Conservation (phyloP, 441 rosid genomes). For the Syzygium malaccense region DNA sequence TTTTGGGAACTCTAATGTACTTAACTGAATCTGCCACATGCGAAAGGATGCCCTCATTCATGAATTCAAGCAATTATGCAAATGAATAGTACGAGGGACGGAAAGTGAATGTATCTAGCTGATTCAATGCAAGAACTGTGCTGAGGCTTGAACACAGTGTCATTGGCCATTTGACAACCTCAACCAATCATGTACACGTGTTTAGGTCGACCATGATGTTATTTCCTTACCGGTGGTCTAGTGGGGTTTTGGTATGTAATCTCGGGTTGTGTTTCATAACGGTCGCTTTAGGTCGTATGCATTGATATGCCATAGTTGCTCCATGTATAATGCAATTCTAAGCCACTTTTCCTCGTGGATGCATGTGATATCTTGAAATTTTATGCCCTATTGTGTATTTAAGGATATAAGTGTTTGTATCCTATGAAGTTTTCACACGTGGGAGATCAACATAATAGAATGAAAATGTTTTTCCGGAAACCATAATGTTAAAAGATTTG, state of each 20-base stretch:
- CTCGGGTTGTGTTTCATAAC: neutral
- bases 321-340: neutral
- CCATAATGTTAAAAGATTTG: neutral
- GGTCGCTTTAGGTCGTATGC: neutral
- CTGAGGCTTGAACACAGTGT: neutral
- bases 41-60: neutral
- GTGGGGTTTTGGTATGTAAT: neutral
- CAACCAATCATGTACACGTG: neutral
- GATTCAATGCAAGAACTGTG: neutral
- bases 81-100: neutral
- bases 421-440: neutral
- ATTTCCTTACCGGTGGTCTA: neutral
- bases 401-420: neutral
- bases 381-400: neutral
- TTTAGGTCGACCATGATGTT: neutral
- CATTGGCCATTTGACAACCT: neutral
- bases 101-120: neutral
- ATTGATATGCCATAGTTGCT: neutral
- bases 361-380: neutral
- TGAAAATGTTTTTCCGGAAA: neutral
- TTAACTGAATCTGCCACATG: neutral
- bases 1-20: neutral
- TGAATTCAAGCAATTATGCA: neutral
- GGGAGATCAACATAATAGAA: neutral
- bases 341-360: neutral